These are phyloP conservation scores for Lepidopterella palustris DNA, from an alignment of 495 filamentous ascomycete species.

Conservation along the genomic window DNA sequence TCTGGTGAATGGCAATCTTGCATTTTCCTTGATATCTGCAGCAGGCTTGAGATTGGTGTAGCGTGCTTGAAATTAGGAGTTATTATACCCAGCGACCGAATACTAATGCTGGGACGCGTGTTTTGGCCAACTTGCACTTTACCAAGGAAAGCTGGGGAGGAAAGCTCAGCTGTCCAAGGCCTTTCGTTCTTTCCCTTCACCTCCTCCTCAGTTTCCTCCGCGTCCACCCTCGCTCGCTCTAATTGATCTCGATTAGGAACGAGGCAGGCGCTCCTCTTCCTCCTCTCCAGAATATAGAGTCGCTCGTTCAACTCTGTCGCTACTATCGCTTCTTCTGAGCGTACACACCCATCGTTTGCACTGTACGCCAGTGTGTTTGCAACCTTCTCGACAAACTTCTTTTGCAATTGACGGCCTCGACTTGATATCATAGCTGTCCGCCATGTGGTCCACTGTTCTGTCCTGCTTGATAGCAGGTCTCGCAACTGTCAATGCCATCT, in stretches of 20 bases:
- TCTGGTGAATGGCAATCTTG: slow-evolving; percentile 3
- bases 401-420: neutral
- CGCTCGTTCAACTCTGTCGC: neutral
- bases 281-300: neutral
- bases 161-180: too few relatives aligned
- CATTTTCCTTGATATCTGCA: neutral
- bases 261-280: neutral
- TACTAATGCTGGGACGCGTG: neutral
- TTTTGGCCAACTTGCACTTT: neutral
- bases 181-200: neutral
- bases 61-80: neutral
- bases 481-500: slow-evolving; percentile 29
- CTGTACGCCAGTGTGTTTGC: neutral
- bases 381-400: neutral
- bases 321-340: neutral
- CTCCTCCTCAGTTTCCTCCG: neutral
- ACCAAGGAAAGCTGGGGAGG: neutral
- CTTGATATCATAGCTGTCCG: neutral
- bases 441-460: neutral
- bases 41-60: neutral
- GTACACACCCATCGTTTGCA: neutral
- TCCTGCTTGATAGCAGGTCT: neutral
- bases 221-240: neutral
- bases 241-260: neutral
- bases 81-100: too few relatives aligned